phyloP scores from a whole-genome alignment of 139 green algal genomes.

The Picochlorum sp. region DNA sequence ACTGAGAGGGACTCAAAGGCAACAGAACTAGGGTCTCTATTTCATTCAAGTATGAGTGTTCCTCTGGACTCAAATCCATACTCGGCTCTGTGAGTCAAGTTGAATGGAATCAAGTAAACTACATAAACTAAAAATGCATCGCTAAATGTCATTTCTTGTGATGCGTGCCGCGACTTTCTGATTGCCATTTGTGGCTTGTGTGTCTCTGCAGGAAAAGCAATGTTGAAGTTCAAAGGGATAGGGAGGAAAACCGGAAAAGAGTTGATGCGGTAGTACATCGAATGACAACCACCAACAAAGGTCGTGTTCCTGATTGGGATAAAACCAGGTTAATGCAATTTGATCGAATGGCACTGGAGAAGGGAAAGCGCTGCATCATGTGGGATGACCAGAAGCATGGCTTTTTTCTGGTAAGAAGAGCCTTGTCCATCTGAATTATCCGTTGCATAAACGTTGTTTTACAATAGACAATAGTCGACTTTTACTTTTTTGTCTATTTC shows the following conservation, averaged over 20 bases:
- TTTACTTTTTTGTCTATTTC: background rate
- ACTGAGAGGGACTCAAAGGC: too few species aligned
- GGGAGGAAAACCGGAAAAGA: background rate
- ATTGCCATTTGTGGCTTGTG: too few species aligned
- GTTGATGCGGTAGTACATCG: background rate
- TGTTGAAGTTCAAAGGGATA: conserved; percentile 5
- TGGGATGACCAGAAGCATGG: conserved; percentile 20
- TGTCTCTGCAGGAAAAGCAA: conserved; percentile 16
- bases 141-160: too few species aligned
- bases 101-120: too few species aligned
- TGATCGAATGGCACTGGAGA: conserved; percentile 4
- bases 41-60: too few species aligned
- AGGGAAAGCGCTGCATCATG: conserved; percentile 21
- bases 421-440: background rate
- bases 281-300: background rate
- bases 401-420: conserved; percentile 14
- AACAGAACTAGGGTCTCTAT: too few species aligned
- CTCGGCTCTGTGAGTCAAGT: too few species aligned
- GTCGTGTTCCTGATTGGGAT: conserved; percentile 1
- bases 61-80: too few species aligned
- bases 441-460: background rate
- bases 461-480: background rate
- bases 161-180: too few species aligned
- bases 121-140: too few species aligned
- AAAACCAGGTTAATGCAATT: conserved; percentile 2